Evolutionary conservation across 2,329 filamentous ascomycete genomes (phyloP).

Genomic region (Cytospora leucostoma): DNA sequence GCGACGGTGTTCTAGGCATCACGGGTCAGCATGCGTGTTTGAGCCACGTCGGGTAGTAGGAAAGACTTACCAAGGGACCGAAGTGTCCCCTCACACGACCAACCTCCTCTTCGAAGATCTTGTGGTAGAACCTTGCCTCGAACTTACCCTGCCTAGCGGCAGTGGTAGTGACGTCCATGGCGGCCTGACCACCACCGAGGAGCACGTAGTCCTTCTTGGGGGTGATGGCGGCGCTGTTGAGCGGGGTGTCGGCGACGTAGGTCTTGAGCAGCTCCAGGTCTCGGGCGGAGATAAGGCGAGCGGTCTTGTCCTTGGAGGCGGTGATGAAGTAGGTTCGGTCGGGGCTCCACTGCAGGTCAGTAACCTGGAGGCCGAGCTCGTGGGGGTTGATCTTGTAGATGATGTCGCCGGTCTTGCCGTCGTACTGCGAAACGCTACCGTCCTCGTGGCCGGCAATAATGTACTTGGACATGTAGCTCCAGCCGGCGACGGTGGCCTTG

Average conservation of each 20-base stretch:
- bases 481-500: constrained; percentile 96
- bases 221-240: constrained; percentile 94
- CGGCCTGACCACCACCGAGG: constrained; percentile 94
- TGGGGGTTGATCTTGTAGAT: constrained; percentile 81
- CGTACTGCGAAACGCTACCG: constrained; percentile 86
- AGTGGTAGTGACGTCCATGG: constrained; percentile 98
- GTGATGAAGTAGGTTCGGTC: constrained; percentile 99
- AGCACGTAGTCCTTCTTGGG: constrained; percentile 98
- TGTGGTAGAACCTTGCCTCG: constrained; percentile 99
- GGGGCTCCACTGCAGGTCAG: constrained; percentile 90
- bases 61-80: constrained; percentile 68
- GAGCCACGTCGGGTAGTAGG: not conserved
- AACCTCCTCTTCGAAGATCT: constrained; percentile 98
- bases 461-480: constrained; percentile 91
- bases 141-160: constrained; percentile 96
- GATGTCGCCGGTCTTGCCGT: constrained; percentile 86
- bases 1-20: constrained; percentile 78
- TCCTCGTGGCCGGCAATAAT: constrained; percentile 98
- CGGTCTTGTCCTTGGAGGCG: constrained; percentile 94
- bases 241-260: constrained; percentile 86
- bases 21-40: not conserved
- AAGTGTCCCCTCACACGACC: constrained; percentile 97
- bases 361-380: constrained; percentile 80
- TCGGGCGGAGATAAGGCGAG: constrained; percentile 85
- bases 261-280: constrained; percentile 93